Evolutionary conservation across 2,329 filamentous ascomycete species (phyloP).

Genomic region (Epichloe glyceriae): DNA sequence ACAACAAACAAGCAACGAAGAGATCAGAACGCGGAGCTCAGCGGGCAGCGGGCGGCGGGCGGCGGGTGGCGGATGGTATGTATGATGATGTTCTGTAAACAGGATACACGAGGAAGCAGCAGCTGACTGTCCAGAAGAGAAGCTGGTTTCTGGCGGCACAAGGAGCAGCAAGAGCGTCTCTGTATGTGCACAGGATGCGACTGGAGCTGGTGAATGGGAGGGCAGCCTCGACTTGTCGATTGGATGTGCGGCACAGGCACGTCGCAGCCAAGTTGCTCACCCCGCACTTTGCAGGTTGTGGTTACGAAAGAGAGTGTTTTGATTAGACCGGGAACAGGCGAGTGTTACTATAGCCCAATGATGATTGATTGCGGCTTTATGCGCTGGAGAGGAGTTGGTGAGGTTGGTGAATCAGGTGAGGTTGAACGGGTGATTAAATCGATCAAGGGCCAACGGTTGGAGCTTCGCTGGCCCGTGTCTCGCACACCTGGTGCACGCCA

Average conservation of each 20-base stretch:
- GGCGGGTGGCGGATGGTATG: background rate
- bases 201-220: constrained; percentile 12
- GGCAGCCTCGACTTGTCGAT: constrained; percentile 17
- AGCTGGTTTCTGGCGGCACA: background rate
- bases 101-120: background rate
- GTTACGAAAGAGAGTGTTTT: background rate
- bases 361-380: constrained; percentile 3
- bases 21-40: background rate
- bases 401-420: background rate
- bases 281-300: constrained; percentile 12
- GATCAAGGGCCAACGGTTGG: background rate
- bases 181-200: background rate
- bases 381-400: background rate
- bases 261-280: constrained; percentile 11
- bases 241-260: constrained; percentile 11
- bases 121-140: background rate
- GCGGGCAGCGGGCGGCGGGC: too few species aligned
- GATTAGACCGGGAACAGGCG: background rate
- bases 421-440: background rate
- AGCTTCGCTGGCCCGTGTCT: background rate
- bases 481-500: background rate
- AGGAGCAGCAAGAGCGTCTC: constrained; percentile 1
- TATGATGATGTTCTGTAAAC: background rate
- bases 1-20: background rate
- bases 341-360: constrained; percentile 5